These are phyloP conservation scores for Nicotiana tomentosiformis DNA, from an alignment of 257 asterid species.

Conservation along the genomic window DNA sequence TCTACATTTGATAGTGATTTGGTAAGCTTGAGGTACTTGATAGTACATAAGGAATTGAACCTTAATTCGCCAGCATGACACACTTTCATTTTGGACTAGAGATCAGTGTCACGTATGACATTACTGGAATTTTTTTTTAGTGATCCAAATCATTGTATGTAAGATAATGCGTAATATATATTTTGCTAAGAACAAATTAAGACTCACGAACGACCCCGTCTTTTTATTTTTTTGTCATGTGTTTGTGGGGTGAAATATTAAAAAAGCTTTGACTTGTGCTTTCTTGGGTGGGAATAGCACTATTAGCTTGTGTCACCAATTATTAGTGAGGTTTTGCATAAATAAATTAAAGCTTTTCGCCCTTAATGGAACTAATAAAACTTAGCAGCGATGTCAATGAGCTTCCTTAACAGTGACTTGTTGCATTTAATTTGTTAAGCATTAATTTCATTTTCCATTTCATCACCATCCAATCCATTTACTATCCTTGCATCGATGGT, in stretches of 20 bases:
- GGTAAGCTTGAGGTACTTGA: no score
- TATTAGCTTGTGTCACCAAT: background rate
- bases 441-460: background rate
- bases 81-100: no score
- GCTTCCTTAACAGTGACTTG: background rate
- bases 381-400: background rate
- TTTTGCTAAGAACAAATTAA: no score
- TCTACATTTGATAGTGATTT: no score
- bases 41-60: no score
- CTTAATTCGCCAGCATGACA: no score
- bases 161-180: no score
- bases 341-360: background rate
- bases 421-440: background rate
- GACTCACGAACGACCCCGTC: no score
- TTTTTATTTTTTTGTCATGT: background rate
- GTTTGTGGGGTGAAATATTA: background rate
- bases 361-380: background rate
- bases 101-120: no score
- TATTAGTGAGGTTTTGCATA: background rate
- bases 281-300: background rate
- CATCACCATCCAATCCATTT: background rate
- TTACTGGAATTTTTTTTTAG: no score
- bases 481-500: slow-evolving; percentile 1
- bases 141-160: no score
- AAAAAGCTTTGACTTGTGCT: background rate